Percentiles rank a stretch among this genome's conserved stretches.
Evolutionary conservation across 2,329 filamentous ascomycete species (phyloP).

Genomic region (Penicillium sp.): DNA sequence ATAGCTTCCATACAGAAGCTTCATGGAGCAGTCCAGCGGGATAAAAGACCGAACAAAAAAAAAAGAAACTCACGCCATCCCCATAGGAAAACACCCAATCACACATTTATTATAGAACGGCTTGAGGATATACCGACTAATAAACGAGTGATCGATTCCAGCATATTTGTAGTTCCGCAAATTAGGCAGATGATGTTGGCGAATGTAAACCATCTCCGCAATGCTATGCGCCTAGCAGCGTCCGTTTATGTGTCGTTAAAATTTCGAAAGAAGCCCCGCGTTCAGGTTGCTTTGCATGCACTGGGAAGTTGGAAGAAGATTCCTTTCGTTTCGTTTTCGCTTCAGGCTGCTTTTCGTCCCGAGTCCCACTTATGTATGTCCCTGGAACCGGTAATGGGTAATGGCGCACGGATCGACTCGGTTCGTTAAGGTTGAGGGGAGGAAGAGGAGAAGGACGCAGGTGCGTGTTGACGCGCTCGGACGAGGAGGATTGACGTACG

Average conservation of each 20-base stretch:
- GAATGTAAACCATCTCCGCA: conserved; percentile 83
- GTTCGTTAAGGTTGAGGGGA: neutral
- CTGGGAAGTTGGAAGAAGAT: neutral
- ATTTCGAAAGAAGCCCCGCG: no score
- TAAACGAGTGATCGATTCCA: conserved; percentile 81
- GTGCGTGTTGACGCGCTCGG: neutral
- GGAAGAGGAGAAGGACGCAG: neutral
- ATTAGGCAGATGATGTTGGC: conserved; percentile 82
- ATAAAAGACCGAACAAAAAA: neutral
- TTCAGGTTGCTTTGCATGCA: no score
- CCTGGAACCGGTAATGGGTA: neutral
- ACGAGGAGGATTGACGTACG: neutral
- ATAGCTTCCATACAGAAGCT: neutral
- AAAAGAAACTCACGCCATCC: conserved; percentile 69
- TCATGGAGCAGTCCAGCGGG: neutral
- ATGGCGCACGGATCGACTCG: neutral
- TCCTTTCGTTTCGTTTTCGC: neutral
- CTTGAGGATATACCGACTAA: conserved; percentile 92
- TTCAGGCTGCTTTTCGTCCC: neutral
- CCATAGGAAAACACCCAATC: conserved; percentile 92
- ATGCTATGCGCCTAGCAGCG: neutral
- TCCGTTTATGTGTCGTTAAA: neutral
- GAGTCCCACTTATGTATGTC: neutral
- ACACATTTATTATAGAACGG: conserved; percentile 95
- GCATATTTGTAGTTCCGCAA: conserved; percentile 96